Evolutionary conservation across 306 rosid genomes (phyloP), one percentile per base, ranked within the genome.

Genomic region (Lotus japonicus): DNA sequence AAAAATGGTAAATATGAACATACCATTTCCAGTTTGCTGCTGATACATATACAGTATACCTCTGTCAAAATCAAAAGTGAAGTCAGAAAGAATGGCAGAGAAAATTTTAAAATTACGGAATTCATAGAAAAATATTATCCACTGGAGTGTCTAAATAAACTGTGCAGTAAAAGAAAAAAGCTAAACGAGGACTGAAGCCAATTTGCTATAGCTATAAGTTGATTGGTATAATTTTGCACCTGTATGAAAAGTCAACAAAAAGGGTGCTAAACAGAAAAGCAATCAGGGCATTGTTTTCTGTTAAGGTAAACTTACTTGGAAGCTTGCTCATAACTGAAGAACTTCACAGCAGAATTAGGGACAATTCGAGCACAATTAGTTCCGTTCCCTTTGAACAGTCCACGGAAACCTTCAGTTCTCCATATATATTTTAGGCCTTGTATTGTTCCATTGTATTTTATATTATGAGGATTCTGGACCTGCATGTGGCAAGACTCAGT

Each of bases 271-370:
- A 63, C 1, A 39, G 48, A 26, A 33, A 52, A 19, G 42, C 58
- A 57, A 52, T 35, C 31, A 49, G 38, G 41, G 19, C 44, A 48
- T 49, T 41, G n/a, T 31, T 11, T 16, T 71, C 46, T 36, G 15
- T 3, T 21, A 58, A 31, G 45, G 64, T 68, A 78, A 77, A 83
- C 83, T 58, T 88, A 94, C 97, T 86, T 85, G 10, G 97, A 90
- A 60, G 99, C 99, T 81, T 94, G 92, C 84, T 90, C 99, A 17
- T 94, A 94, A 86, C 99, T 88, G 92, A 94, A 94, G 83, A 94
- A 94, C 80, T 94, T 94, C 80, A 94, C 97, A 0, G 97, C 97
- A 63, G 99, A 94, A 66, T 94, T 94, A 50, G 99, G 99, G 62
- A 94, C 89, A 75, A 94, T 94, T 14, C 97, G 90, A 58, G 96